Evolutionary conservation across 2,329 filamentous ascomycete genomes (phyloP), one percentile per base, ranked within the genome.

Genomic region (Fusarium tanahbumbuense): DNA sequence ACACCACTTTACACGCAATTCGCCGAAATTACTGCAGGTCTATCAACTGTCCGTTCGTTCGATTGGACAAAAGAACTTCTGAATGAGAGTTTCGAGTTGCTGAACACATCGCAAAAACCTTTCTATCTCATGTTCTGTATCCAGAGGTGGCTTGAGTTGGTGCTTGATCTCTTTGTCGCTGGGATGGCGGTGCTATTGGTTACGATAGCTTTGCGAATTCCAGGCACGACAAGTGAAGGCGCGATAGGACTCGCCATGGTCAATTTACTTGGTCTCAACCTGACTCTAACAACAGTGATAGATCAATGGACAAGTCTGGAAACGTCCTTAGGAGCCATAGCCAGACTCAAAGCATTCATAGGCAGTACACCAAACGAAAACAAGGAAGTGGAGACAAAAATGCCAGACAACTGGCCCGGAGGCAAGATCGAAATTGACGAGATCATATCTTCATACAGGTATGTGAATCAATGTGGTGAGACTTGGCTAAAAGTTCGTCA

Each of bases 1-100:
- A 80, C 81, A 1, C 83, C 84, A 1, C 77, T 87, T 1, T 86
- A 84, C 68, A 83, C 84, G 1, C 83, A 87, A 44, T 87, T 87
- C 64, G 78, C 80, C 6, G 86, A 88, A 65, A 83, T 82, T 1
- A 72, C 86, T 0, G 76, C 78, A 7, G 86, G 85, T 0, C 64
- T 87, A 0, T 69, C 78, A 1, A 87, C 83, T 1, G 82, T 88
- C 42, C 83, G 85, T 11, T 82, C 86, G 0, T 87, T 86, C 56
- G 79, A 79, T 2, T 87, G 85, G 84, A 76, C 81, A 16, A 64
- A 70, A 10, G 74, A 75, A 2, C 79, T 81, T 47, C 68, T 79
- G 2, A 60, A 78, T 8, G 78, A 80, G 27, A 81, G 79, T 18
- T 76, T 77, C 9, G 58, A 63, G 2, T 72, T 81, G 4, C 66